phyloP scores from a whole-genome alignment of 306 rosid genomes.

The Dalbergia oliveri region DNA sequence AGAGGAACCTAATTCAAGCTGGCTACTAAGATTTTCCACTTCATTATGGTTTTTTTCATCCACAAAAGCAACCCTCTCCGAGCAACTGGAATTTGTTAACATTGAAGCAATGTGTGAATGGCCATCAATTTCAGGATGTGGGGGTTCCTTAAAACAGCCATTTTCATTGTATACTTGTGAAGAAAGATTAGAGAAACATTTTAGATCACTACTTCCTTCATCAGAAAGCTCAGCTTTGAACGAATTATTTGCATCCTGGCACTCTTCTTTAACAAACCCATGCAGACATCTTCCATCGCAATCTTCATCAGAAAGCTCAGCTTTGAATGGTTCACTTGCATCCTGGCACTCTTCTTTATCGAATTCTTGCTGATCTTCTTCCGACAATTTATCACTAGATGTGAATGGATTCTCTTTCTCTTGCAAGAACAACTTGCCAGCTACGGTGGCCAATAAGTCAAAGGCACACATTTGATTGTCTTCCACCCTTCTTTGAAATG shows the following conservation, averaged over 20 bases:
- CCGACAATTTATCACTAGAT: conserved; percentile 55
- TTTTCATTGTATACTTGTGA: conserved; percentile 48
- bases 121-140: conserved; percentile 55
- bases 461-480: conserved; percentile 74
- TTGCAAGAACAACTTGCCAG: conserved; percentile 71
- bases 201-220: conserved; percentile 57
- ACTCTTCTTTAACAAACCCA: conserved; percentile 46
- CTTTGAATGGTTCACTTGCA: conserved; percentile 55
- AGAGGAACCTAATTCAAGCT: conserved; percentile 59
- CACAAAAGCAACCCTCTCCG: conserved; percentile 55
- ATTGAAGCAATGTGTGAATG: conserved; percentile 57
- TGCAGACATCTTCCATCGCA: conserved; percentile 42
- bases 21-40: conserved; percentile 51
- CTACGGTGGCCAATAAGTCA: conserved; percentile 91
- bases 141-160: conserved; percentile 51
- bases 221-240: conserved; percentile 61
- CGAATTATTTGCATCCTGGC: conserved; percentile 49
- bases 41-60: conserved; percentile 56
- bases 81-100: conserved; percentile 62
- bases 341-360: conserved; percentile 47
- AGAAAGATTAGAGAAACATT: conserved; percentile 50
- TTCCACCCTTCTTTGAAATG: conserved; percentile 58
- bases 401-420: conserved; percentile 62
- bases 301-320: conserved; percentile 63
- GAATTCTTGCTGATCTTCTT: conserved; percentile 45